These are phyloP conservation scores for Plasmopara muralis DNA, from an alignment of 352 stramenopile species.

Conservation along the genomic window DNA sequence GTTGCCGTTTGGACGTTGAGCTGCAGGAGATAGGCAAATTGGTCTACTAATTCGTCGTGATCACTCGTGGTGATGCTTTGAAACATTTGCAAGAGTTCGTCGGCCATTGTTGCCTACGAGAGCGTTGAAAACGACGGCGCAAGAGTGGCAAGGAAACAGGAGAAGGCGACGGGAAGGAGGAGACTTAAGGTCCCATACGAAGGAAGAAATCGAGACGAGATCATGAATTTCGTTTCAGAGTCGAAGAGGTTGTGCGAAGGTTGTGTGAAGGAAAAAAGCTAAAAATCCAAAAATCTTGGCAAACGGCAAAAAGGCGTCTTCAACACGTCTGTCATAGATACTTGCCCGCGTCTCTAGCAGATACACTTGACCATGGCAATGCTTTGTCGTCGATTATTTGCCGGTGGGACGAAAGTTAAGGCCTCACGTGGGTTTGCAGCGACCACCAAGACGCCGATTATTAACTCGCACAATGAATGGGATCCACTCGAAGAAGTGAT, in stretches of 20 bases:
- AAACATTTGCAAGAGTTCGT: constrained; percentile 83
- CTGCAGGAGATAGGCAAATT: constrained; percentile 74
- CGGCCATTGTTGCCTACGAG: constrained; percentile 36
- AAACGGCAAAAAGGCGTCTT: no score
- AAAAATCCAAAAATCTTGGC: no score
- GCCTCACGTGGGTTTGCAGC: constrained; percentile 10
- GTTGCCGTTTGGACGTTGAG: constrained; percentile 57
- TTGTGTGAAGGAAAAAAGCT: no score
- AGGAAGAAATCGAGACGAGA: no score
- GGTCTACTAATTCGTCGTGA: constrained; percentile 77
- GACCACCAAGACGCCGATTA: constrained; percentile 42
- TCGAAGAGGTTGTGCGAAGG: no score
- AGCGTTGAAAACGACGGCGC: background rate
- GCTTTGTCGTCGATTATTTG: constrained; percentile 6
- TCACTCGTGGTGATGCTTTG: constrained; percentile 83
- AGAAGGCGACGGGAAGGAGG: no score
- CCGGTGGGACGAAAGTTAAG: constrained; percentile 6
- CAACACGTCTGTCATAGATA: no score
- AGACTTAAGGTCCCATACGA: no score
- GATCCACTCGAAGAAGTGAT: constrained; percentile 89
- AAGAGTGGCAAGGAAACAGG: background rate
- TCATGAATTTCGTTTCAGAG: no score
- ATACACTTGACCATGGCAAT: constrained; percentile 2
- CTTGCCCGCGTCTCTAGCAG: no score
- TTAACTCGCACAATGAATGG: constrained; percentile 91